Evolutionary conservation across 768 basidiomycete genomes (phyloP).

Genomic region (Suillus hirtellus): DNA sequence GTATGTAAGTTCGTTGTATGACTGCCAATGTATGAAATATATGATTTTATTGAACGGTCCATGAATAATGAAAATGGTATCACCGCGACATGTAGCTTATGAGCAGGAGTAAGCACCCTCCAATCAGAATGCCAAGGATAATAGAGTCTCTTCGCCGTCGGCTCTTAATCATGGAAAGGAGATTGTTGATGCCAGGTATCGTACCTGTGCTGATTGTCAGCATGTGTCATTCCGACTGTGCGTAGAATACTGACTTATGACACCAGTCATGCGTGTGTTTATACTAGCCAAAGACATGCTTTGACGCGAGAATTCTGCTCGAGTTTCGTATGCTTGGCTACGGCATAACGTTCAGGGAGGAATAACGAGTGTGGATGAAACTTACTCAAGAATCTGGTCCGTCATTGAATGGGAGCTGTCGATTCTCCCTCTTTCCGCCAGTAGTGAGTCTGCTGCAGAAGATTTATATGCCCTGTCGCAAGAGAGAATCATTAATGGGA

Average conservation of each 20-base stretch:
- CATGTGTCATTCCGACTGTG: not conserved
- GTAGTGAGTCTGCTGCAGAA: constrained; percentile 79
- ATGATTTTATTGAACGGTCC: constrained; percentile 3
- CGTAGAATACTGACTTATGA: constrained; percentile 60
- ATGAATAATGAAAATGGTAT: constrained; percentile 11
- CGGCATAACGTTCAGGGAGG: constrained; percentile 8
- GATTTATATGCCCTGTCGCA: constrained; percentile 82
- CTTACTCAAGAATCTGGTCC: constrained; percentile 86
- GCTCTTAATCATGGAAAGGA: constrained; percentile 91
- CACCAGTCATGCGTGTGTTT: constrained; percentile 80
- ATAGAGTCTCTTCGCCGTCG: constrained; percentile 87
- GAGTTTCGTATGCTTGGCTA: constrained; percentile 97
- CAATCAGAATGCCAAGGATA: constrained; percentile 86
- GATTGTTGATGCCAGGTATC: constrained; percentile 92
- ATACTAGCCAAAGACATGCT: constrained; percentile 73
- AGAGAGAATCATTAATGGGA: not conserved
- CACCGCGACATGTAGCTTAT: constrained; percentile 47
- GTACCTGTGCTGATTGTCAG: constrained; percentile 50
- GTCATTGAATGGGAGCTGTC: constrained; percentile 95
- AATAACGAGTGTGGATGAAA: constrained; percentile 10
- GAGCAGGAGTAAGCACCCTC: constrained; percentile 70
- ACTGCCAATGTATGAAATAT: constrained; percentile 2
- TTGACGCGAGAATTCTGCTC: constrained; percentile 88
- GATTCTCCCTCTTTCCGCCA: constrained; percentile 86
- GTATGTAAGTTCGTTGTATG: not conserved